Base-by-base conservation (phyloP, 768 basidiomycete species). In the Kwoniella sp. region DNA sequence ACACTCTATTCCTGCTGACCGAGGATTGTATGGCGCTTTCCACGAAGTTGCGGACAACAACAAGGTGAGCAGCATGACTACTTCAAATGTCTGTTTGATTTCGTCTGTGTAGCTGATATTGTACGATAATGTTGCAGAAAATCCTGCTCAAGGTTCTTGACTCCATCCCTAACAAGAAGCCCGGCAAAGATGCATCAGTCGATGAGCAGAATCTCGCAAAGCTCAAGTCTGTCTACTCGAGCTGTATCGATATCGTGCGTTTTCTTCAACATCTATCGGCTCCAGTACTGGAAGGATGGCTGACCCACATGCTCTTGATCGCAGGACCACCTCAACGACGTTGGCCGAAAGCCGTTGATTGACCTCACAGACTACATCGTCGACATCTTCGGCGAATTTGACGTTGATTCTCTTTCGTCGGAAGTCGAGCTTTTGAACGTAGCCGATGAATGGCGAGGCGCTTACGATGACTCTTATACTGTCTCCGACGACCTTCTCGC, bases 1-100 rank as follows among this genome's bases (percentile, higher is more conserved):
- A 0, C 87, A 98, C 77, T 89, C 91, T 30, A 84, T 99, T 47
- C 95, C 96, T 1, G 87, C 91, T 0, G 92, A 91, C 78, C 90
- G 91, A 76, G 85, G 88, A 36, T 83, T 82, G 58, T 88, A 84
- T 69, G 89, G 88, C 44, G 84, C 85, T 25, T 94, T 94, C 75
- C 85, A 88, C 57, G 83, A 84, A 22, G 84, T 94, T 27, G 82
- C 87, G 0, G 84, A 88, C 72, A 82, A 88, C 73, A 96, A 95
- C 79, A 85, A 72, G 65, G 68, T 67, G 33, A 24, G 58, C 36
- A 10, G 3, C n/a, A 15, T 24, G 4, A 26, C 33, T n/a, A n/a
- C n/a, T n/a, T n/a, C n/a, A n/a, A n/a, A n/a, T n/a, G n/a, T n/a
- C n/a, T n/a, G n/a, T n/a, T n/a, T n/a, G n/a, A n/a, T n/a, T n/a